Evolutionary conservation across 352 stramenopile species (phyloP), one percentile per base, ranked within the genome.

Genomic region (Phytopythium mirpurense): DNA sequence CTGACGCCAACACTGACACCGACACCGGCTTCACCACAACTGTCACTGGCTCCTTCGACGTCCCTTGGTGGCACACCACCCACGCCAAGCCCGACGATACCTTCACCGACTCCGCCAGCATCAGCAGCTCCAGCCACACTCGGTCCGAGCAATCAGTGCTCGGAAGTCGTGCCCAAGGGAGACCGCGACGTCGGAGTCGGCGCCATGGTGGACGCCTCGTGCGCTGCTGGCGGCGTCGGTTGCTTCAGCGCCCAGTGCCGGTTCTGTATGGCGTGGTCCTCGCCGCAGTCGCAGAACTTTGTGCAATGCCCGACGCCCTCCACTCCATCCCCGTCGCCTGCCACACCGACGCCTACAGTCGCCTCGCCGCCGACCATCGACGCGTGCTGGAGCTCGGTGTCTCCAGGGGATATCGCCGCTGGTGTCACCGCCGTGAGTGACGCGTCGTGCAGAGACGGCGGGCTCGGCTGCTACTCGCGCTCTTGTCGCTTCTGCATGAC

Each of bases 401-500:
- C 46, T 15, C 46, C 29, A 3, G 46, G 46, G 0, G 46, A 52
- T 26, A n/a, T 52, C 2, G n/a, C 19, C 12, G 46, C 34, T 15
- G 46, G 46, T 1, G 8, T 52, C 29, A 8, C 46, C 21, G 46
- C 29, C 19, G 46, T 32, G 46, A 41, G 29, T 11, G 55, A 67
- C 24, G 18, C 45, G 6, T 37, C 36, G 11, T 70, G 62, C 49
- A 42, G 23, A 6, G 43, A 47, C 18, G 62, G 62, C 16, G 62
- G 62, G 10, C 27, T 70, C 0, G 63, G 63, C 3, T 70, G 63
- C 43, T 68, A 54, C 23, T 18, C 24, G 0, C 38, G 42, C 10
- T 21, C 21, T 6, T 68, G 63, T 21, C 63, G 63, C 18, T 70
- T 59, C 54, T 70, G 63, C 36, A 67, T 62, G 43, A n/a, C 19